phyloP scores from a whole-genome alignment of 2,329 filamentous ascomycete species.

The Ilyonectria destructans region DNA sequence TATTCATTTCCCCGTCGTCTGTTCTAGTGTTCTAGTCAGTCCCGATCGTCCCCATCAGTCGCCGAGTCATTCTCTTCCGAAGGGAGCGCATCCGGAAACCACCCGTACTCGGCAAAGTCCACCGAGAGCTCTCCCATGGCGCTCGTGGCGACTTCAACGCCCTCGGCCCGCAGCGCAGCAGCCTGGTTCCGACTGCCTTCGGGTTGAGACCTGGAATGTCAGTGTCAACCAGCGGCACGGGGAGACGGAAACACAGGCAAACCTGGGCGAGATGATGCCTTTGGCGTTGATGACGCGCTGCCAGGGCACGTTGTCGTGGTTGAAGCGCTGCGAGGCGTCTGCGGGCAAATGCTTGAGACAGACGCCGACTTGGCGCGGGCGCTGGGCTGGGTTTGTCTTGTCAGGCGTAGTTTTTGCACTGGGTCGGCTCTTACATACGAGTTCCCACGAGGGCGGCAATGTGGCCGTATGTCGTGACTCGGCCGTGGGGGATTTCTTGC shows the following conservation, averaged over 20 bases:
- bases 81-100: constrained; percentile 69
- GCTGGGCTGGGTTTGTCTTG: constrained; percentile 68
- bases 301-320: constrained; percentile 90
- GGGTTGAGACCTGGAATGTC: constrained; percentile 62
- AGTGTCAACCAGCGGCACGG: not conserved
- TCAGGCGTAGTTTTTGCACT: not conserved
- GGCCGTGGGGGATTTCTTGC: constrained; percentile 87
- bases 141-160: constrained; percentile 65
- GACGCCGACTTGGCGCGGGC: constrained; percentile 88
- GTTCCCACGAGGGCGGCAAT: constrained; percentile 82
- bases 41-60: not conserved
- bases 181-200: constrained; percentile 67
- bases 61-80: constrained; percentile 55
- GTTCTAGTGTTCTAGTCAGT: not conserved
- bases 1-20: no score
- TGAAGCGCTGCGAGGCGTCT: constrained; percentile 70
- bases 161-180: constrained; percentile 65
- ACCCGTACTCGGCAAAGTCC: constrained; percentile 68
- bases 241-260: not conserved
- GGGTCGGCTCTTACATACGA: constrained; percentile 66
- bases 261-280: constrained; percentile 90
- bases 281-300: constrained; percentile 93
- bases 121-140: constrained; percentile 69
- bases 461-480: constrained; percentile 90
- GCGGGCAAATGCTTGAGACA: constrained; percentile 89